Conservation (phyloP, 495 filamentous ascomycete genomes). For the Chaetomium cochliodes region DNA sequence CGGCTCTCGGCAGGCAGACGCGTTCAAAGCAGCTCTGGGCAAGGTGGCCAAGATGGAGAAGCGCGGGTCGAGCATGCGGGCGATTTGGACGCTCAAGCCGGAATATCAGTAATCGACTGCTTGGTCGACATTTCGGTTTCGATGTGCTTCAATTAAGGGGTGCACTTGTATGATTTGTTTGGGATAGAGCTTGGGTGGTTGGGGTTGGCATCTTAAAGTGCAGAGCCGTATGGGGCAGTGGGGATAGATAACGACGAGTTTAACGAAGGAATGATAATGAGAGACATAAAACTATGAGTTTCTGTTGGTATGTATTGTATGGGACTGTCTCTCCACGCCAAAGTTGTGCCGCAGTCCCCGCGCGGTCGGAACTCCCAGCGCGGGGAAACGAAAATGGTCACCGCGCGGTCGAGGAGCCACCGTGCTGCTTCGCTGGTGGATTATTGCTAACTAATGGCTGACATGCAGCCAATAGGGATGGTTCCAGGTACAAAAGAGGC, state of each 20-base stretch:
- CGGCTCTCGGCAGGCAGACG: slow-evolving; percentile 39
- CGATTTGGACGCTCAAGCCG: slow-evolving; percentile 43
- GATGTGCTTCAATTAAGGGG: background rate
- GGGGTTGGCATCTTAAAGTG: background rate
- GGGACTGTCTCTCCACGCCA: too few relatives aligned
- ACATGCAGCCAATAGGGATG: background rate
- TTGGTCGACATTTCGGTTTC: background rate
- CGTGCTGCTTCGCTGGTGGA: background rate
- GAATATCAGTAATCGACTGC: slow-evolving; percentile 23
- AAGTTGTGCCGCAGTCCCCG: too few relatives aligned
- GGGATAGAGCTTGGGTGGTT: background rate
- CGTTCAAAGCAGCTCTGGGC: slow-evolving; percentile 50
- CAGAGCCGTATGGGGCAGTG: background rate
- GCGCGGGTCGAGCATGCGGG: slow-evolving; percentile 42
- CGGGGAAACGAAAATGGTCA: background rate
- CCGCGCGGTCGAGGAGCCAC: slow-evolving; percentile 13
- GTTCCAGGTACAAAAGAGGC: background rate
- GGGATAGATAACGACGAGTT: background rate
- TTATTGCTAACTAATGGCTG: slow-evolving; percentile 9
- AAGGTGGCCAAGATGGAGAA: slow-evolving; percentile 51
- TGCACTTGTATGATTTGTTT: background rate
- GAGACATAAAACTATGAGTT: background rate
- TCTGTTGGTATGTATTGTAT: too few relatives aligned
- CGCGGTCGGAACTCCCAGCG: background rate
- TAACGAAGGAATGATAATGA: slow-evolving; percentile 8